Base-by-base conservation (phyloP, 176 grass and related monocot species). In the Hordeum marinum region DNA sequence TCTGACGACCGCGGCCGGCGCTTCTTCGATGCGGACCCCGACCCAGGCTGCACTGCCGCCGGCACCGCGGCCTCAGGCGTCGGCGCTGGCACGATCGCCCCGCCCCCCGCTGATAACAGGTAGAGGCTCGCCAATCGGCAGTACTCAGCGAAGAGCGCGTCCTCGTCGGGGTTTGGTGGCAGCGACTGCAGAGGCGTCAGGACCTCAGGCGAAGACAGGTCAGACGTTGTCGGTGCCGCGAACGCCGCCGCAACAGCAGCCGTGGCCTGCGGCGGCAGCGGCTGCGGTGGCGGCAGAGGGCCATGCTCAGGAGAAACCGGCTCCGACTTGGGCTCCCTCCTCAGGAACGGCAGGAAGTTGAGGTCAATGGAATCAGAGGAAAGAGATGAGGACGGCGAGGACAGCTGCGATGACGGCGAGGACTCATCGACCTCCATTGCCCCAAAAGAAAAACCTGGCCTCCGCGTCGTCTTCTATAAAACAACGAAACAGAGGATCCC, bases 1-100 rank as follows among this genome's bases (percentile, higher is more conserved):
- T 99, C 97, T 32, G 97, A 58, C 46, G 97, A 99, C 10, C 97
- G 90, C 40, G 92, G 82, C 59, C 93, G 89, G 7, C 97, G 91
- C 85, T 96, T 96, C 88, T 91, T 94, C 20, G 69, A 68, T 14
- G 48, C 72, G 60, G 87, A 72, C 65, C 83, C 85, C 37, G 82
- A 80, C 79, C 59, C 83, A 11, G 85, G 77, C 36, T 87, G 81
- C 77, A 78, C 86, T 36, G 82, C 82, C 27, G 74, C 80, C 15
- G 73, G 71, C 20, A 80, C 17, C 4, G 73, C 5, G 3, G 80
- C 74, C 77, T 59, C 85, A 32, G 87, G 83, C 10, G 72, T 57
- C 17, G 80, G 86, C 72, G 88, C 84, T 11, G 87, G 83, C 10
- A 90, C 78, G 65, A 82, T 77, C 11, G 88, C 82, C 48, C 82